These are phyloP conservation scores for Alternaria triticina DNA, from an alignment of 2,329 filamentous ascomycete genomes.

Conservation along the genomic window DNA sequence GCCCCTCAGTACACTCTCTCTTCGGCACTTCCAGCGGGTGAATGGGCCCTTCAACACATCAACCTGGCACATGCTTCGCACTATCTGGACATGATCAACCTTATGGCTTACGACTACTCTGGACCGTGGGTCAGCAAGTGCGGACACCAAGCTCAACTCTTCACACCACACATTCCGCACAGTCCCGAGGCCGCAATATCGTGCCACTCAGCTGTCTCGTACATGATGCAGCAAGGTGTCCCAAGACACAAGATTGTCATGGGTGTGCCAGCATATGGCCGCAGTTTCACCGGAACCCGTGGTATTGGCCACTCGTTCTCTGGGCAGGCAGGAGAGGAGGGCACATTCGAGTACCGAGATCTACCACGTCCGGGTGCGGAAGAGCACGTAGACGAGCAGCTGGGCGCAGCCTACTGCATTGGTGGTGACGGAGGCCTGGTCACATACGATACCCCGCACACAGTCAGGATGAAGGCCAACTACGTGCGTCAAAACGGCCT, in stretches of 20 bases:
- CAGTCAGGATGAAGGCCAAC: conserved; percentile 75
- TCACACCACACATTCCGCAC: conserved; percentile 60
- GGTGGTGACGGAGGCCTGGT: conserved; percentile 79
- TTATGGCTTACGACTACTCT: conserved; percentile 82
- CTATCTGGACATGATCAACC: conserved; percentile 76
- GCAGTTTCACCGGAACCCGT: conserved; percentile 72
- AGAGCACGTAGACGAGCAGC: conserved; percentile 71
- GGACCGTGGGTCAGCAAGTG: conserved; percentile 71
- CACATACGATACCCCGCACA: conserved; percentile 79
- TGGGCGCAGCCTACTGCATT: conserved; percentile 73
- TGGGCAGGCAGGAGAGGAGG: conserved; percentile 64
- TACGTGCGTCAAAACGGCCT: conserved; percentile 75
- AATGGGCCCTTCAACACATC: conserved; percentile 71
- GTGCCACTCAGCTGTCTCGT: conserved; percentile 69
- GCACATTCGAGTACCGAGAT: conserved; percentile 75
- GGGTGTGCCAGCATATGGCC: conserved; percentile 76
- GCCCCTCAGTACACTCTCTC: conserved; percentile 73
- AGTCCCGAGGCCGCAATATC: conserved; percentile 65
- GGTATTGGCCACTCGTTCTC: conserved; percentile 68
- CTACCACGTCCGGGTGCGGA: conserved; percentile 67
- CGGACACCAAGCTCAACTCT: conserved; percentile 80
- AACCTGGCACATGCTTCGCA: conserved; percentile 67
- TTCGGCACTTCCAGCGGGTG: conserved; percentile 72
- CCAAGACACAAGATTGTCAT: conserved; percentile 74
- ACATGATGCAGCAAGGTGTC: conserved; percentile 70